phyloP scores from a whole-genome alignment of 352 stramenopile species.

The Globisporangium takayamanum region DNA sequence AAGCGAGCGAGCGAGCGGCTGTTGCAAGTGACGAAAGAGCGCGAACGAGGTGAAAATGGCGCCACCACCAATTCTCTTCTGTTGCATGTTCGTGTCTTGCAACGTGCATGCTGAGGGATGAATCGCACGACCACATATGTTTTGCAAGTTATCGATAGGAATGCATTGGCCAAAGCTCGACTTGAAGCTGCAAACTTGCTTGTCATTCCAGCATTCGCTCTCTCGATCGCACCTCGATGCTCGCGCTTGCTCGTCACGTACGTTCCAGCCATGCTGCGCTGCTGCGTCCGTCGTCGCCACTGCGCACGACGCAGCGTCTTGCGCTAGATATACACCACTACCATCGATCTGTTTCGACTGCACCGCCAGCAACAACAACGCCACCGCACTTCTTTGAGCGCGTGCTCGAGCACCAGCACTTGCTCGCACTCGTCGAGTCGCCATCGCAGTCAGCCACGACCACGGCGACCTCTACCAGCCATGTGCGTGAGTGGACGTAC shows the following conservation, averaged over 20 bases:
- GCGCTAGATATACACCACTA: neutral
- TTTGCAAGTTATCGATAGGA: no score
- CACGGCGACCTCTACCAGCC: neutral
- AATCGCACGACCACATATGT: no score
- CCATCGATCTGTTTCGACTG: neutral
- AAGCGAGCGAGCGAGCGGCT: no score
- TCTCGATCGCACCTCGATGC: neutral
- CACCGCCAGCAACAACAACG: neutral
- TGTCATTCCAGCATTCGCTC: neutral
- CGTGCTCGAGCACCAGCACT: constrained; percentile 17
- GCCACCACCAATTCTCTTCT: no score
- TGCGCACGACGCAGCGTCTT: neutral
- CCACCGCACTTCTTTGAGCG: constrained; percentile 21
- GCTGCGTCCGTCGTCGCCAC: neutral
- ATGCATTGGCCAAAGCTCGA: no score
- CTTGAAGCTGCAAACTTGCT: no score
- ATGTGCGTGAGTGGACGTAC: constrained; percentile 36
- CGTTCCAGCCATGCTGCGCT: neutral
- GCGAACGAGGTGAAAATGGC: no score
- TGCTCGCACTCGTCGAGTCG: constrained; percentile 15
- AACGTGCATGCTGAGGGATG: no score
- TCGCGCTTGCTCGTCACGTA: neutral
- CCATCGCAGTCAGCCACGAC: neutral
- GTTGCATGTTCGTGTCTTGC: no score
- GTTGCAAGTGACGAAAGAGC: no score